phyloP scores from a whole-genome alignment of 2,329 filamentous ascomycete species.

The Arthrobotrys entomopaga region DNA sequence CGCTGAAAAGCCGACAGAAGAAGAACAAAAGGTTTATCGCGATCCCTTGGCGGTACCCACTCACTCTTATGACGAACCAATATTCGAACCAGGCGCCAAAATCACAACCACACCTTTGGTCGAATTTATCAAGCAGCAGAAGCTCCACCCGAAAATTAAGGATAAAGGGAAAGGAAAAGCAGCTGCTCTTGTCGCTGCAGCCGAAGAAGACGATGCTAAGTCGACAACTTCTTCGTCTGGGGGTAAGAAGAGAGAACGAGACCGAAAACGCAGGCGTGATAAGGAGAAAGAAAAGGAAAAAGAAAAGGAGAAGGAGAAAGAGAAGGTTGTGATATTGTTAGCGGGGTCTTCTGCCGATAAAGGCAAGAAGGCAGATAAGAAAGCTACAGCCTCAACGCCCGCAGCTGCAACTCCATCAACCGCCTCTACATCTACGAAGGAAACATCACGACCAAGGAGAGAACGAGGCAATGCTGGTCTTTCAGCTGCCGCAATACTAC shows the following conservation, averaged over 20 bases:
- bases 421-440: constrained; percentile 60
- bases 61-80: constrained; percentile 52
- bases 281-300: constrained; percentile 58
- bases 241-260: constrained; percentile 47
- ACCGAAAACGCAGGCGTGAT: constrained; percentile 50
- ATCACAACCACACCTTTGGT: constrained; percentile 87
- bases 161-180: constrained; percentile 58
- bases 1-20: constrained; percentile 66
- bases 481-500: constrained; percentile 71
- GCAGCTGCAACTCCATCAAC: constrained; percentile 11
- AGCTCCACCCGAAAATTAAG: constrained; percentile 70
- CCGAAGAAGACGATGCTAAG: constrained; percentile 47
- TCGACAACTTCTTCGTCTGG: constrained; percentile 42
- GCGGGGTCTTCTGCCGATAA: constrained; percentile 27
- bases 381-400: constrained; percentile 8
- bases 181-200: constrained; percentile 33
- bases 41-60: constrained; percentile 57
- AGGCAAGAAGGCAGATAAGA: constrained; percentile 36
- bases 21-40: constrained; percentile 57
- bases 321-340: constrained; percentile 9
- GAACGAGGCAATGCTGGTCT: constrained; percentile 68
- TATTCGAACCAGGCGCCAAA: constrained; percentile 65
- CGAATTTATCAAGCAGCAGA: constrained; percentile 90
- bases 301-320: constrained; percentile 55
- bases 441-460: constrained; percentile 67